Evolutionary conservation across 768 basidiomycete species (phyloP), one percentile per base, ranked within the genome.

Genomic region (Mycena maculata): DNA sequence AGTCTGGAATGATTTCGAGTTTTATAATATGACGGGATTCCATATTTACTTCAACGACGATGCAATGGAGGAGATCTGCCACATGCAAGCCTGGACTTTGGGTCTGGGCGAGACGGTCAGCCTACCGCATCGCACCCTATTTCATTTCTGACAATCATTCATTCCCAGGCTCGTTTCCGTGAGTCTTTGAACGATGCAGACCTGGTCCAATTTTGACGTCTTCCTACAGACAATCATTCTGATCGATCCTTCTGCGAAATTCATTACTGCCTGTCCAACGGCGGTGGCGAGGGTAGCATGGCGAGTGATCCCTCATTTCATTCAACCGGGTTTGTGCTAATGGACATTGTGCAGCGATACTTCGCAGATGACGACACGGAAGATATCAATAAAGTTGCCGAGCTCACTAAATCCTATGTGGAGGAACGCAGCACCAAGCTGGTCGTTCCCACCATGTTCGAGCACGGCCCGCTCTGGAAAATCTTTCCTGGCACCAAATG

Each of bases 1-100:
- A 66, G 65, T 45, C 6, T 66, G 58, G 56, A 62, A 77, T 54
- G 73, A 67, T 49, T 67, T 76, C 56, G 74, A 77, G 53, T 77
- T 77, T 60, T 77, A 73, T 69, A 76, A 77, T 62, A 56, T 72
- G 25, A 67, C 69, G 13, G 76, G 76, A 42, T 76, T 75, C 63
- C 71, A 77, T 52, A 72, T 77, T 23, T 61, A 60, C 50, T 76
- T 72, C 70, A 65, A 60, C 39, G 76, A 48, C 47, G 75, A 75
- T 54, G 33, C 71, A 8, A 50, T 71, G 63, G 73, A 72, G 23
- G 44, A 66, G 28, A 55, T 77, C 16, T 65, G 56, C 27, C 76
- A 77, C 45, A 72, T 76, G 22, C 76, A 77, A 45, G 54, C 67
- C 22, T 77, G 76, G 76, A 76, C 76, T n/a, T 50, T 69, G 31